Conservation (phyloP, 176 grass and related monocot genomes). For the Aechmea fasciata region DNA sequence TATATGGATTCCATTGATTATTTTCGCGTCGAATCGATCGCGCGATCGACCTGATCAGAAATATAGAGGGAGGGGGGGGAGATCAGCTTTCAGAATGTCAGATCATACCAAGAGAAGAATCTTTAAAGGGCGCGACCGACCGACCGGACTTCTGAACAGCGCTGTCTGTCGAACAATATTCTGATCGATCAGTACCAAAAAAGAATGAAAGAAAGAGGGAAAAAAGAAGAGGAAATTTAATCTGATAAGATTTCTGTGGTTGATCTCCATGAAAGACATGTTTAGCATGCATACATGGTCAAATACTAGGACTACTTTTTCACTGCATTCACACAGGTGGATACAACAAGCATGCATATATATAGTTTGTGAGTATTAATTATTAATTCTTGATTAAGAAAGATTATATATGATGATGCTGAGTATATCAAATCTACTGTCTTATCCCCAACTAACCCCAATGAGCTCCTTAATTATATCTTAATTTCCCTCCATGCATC, state of each 20-base stretch:
- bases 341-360: no score
- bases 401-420: conserved; percentile 5
- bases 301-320: not conserved
- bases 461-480: not conserved
- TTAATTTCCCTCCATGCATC: conserved; percentile 16
- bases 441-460: conserved; percentile 42
- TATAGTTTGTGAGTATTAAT: no score
- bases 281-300: not conserved
- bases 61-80: not conserved
- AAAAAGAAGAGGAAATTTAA: no score
- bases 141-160: no score
- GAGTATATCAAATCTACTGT: conserved; percentile 15
- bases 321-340: no score
- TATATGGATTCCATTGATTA: no score
- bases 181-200: no score
- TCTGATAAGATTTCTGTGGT: no score
- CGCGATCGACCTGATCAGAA: not conserved
- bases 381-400: no score
- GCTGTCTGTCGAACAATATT: no score
- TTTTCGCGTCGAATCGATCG: not conserved
- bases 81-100: not conserved
- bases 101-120: not conserved
- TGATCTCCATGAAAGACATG: not conserved
- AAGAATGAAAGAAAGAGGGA: no score
- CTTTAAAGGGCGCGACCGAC: not conserved